Conservation (phyloP, 2,329 filamentous ascomycete species). For the Aspergillus japonicus region DNA sequence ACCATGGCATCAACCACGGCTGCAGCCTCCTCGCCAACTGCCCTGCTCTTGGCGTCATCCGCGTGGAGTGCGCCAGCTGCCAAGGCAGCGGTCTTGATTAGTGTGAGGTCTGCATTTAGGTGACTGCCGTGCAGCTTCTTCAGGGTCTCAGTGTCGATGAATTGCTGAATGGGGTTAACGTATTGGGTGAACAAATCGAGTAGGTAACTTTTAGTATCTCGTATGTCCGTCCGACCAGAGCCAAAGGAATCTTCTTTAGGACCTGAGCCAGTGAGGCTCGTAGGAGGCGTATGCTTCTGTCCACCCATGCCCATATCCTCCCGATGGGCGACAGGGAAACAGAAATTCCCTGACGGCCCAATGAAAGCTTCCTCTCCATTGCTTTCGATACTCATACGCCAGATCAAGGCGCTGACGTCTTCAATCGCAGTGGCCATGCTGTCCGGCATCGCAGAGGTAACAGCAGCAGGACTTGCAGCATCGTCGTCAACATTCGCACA, state of each 20-base stretch:
- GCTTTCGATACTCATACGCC: slow-evolving; percentile 5
- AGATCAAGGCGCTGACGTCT: slow-evolving; percentile 1
- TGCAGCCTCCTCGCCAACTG: background rate
- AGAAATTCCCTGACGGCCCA: slow-evolving; percentile 3
- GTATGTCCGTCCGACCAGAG: too few relatives aligned
- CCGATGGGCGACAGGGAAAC: background rate
- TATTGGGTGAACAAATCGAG: background rate
- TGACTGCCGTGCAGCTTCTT: background rate
- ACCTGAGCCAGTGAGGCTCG: too few relatives aligned
- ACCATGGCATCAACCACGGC: background rate
- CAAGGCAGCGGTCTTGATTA: background rate
- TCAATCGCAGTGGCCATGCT: background rate
- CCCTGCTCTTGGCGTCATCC: background rate
- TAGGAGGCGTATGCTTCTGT: background rate
- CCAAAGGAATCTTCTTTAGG: too few relatives aligned
- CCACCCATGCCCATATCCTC: background rate
- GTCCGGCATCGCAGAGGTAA: too few relatives aligned
- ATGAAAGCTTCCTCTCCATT: slow-evolving; percentile 1
- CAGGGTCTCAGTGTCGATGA: background rate
- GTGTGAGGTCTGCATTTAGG: background rate
- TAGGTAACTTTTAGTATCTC: background rate
- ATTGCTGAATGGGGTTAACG: background rate
- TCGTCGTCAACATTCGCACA: too few relatives aligned
- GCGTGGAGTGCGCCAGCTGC: slow-evolving; percentile 3
- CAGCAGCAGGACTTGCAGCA: too few relatives aligned